Base-by-base conservation (phyloP, 108 stramenopile species). In the Tribonema minus region DNA sequence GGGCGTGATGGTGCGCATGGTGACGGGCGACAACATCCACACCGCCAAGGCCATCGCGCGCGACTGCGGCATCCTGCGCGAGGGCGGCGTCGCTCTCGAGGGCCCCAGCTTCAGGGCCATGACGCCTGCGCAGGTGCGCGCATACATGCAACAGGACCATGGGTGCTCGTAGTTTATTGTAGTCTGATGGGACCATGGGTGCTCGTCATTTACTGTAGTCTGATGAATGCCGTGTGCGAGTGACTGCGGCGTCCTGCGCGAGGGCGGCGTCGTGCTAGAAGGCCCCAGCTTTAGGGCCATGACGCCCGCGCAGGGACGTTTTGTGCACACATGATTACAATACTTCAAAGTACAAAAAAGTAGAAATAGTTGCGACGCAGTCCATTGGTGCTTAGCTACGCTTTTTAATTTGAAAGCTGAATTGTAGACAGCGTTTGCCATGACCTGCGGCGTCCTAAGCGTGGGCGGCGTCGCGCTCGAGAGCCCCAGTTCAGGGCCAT, bases 31-130 rank as follows among this genome's bases (percentile, higher is more conserved):
- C 84, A 93, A 90, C 77, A 92, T 93, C 36, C 87, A 88, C 60
- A 98, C 98, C 15, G 98, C 98, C 59, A 91, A 90, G 12, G 93
- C 94, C 68, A 98, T 98, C 80, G 95, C 98, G 2, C 87, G 87
- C 36, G 34, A 88, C 37, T 88, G 88, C 46, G 87, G 87, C 31
- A 88, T 88, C 39, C 72, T 86, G n/a, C 73, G 79, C 37, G 71
- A 68, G 37, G 65, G 64, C 65, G 81, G 81, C 7, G 40, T 86
- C 6, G 76, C 86, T 28, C 81, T 87, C 34, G 85, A 86, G 72
- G 87, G 87, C 9, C 83, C 82, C 37, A 80, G 30, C 15, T 88
- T 86, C 79, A 64, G 81, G 2, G 46, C 60, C 2, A 66, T 82
- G 73, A 76, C 37, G 36, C 81, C 72, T 36, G 68, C 67, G 1